Evolutionary conservation across 140 eudicot species (phyloP).

Genomic region (Cichorium intybus): DNA sequence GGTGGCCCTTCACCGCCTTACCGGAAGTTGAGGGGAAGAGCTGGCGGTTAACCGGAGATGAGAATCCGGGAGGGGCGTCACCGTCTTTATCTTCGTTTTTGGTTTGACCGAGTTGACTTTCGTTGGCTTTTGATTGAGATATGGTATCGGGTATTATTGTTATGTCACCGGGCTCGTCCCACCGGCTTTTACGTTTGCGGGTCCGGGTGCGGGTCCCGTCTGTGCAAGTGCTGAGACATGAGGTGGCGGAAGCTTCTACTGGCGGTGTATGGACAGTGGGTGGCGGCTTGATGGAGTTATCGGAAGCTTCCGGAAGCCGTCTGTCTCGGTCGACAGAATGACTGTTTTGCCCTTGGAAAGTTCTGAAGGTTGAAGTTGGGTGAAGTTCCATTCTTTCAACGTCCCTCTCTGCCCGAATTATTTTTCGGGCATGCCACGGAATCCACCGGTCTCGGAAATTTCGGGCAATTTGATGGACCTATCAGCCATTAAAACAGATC

Average conservation of each 20-base stretch:
- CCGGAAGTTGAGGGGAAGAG: slow-evolving; percentile 22
- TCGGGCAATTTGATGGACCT: slow-evolving; percentile 94
- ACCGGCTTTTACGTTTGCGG: slow-evolving; percentile 88
- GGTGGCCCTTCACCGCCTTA: slow-evolving; percentile 39
- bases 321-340: slow-evolving; percentile 28
- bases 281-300: slow-evolving; percentile 29
- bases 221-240: slow-evolving; percentile 30
- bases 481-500: slow-evolving; percentile 10
- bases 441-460: slow-evolving; percentile 81
- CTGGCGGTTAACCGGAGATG: slow-evolving; percentile 32
- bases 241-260: slow-evolving; percentile 40
- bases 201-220: slow-evolving; percentile 29
- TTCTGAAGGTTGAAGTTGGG: slow-evolving; percentile 34
- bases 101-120: slow-evolving; percentile 16
- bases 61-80: slow-evolving; percentile 82
- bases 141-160: slow-evolving; percentile 8
- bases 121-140: slow-evolving; percentile 28
- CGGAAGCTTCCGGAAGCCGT: slow-evolving; percentile 35
- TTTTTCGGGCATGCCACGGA: slow-evolving; percentile 55
- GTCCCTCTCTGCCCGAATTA: slow-evolving; percentile 44
- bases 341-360: slow-evolving; percentile 22
- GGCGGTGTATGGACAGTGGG: slow-evolving; percentile 1
- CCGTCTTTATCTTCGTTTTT: slow-evolving; percentile 27
- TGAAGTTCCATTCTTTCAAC: slow-evolving; percentile 37
- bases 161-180: slow-evolving; percentile 62